Evolutionary conservation across 306 rosid genomes (phyloP).

Genomic region (Malus asiatica): DNA sequence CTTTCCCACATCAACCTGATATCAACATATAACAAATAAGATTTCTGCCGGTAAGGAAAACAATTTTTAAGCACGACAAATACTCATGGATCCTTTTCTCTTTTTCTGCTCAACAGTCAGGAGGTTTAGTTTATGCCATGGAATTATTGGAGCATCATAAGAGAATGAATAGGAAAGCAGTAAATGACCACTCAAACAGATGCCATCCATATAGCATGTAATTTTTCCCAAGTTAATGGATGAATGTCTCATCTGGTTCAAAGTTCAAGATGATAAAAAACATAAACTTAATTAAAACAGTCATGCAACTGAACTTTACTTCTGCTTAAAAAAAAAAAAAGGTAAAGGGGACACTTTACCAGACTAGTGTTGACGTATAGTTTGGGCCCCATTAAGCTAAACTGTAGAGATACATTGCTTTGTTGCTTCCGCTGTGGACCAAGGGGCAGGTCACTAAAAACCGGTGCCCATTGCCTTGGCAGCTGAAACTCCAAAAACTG

Average conservation of each 20-base stretch:
- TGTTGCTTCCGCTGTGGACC: conserved; percentile 89
- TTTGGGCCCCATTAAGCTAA: conserved; percentile 91
- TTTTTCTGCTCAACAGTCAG: background rate
- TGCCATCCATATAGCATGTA: background rate
- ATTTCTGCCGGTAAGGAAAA: background rate
- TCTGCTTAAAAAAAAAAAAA: background rate
- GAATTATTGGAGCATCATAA: background rate
- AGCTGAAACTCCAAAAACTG: conserved; percentile 98
- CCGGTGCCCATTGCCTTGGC: conserved; percentile 99
- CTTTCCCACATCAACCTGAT: conserved; percentile 92
- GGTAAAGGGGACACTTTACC: conserved; percentile 35
- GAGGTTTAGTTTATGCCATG: background rate
- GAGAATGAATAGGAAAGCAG: background rate
- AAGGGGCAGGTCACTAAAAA: conserved; percentile 95
- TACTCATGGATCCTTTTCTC: background rate
- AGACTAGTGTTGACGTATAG: conserved; percentile 73
- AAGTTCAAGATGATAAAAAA: background rate
- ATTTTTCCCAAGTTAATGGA: background rate
- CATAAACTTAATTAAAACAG: background rate
- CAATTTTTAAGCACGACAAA: background rate
- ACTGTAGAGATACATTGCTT: conserved; percentile 70
- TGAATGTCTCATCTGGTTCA: background rate
- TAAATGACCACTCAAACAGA: background rate
- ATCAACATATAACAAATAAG: background rate
- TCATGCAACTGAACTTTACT: background rate